Evolutionary conservation across 1,139 yeast species (phyloP), one percentile per base, ranked within the genome.

Genomic region (Lipomyces yarrowii): DNA sequence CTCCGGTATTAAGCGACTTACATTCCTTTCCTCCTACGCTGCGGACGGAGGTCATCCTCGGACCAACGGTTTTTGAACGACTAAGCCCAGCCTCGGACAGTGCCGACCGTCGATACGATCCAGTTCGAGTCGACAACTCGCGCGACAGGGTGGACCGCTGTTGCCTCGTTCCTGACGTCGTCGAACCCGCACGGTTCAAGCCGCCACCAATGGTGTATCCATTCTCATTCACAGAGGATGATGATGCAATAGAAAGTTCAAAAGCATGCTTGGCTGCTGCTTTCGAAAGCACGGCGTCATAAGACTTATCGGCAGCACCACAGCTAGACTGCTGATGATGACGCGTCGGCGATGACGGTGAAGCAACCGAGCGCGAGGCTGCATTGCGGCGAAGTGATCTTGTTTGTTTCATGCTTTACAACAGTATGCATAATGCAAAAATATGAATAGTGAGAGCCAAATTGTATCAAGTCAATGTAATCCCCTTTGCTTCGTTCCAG

Each of bases 211-310:
- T 18, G 21, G 48, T 42, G n/a, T 42, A 15, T n/a, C 48, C 48
- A n/a, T n/a, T 42, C 21, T 42, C 48, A 42, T 15, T 15, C 56
- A 15, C 54, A 32, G 58, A 32, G 11, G 30, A 26, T 3, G 58
- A 26, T 0, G 58, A 56, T 26, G 58, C 33, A 15, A 32, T 32
- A 26, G 58, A 54, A 35, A 56, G 58, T 54, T 56, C 39, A 32
- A 35, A 56, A 23, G 58, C 58, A n/a, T 56, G 33, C 13, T 39
- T 56, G 13, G 58, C 58, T 21, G 58, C 58, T 7, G 58, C 58
- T 39, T 30, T 56, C 15, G 58, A 56, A 21, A 56, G 58, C 10
- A 56, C 39, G 15, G 53, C 11, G 54, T 56, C 54, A n/a, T 26
- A 56, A 21, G 30, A 54, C 42, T 56, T 56, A 7, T 32, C 58